Conservation (phyloP, 208 protist genomes). For the Entamoeba invadens region DNA sequence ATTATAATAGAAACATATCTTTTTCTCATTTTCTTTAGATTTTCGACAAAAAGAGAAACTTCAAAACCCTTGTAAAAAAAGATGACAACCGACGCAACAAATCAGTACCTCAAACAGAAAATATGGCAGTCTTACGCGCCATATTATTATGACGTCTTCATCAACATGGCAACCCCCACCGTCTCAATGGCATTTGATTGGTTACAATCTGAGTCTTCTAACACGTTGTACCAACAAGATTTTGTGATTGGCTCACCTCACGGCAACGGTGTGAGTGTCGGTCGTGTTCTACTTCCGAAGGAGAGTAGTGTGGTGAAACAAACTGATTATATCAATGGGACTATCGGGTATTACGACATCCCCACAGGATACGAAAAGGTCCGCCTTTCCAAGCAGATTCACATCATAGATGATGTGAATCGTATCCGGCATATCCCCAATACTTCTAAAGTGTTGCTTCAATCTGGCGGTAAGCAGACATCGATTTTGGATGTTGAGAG, state of each 20-base stretch:
- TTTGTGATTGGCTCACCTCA: neutral
- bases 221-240: neutral
- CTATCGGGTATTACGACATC: neutral
- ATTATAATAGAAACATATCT: too few species aligned
- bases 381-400: neutral
- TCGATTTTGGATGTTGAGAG: neutral
- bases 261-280: neutral
- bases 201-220: neutral
- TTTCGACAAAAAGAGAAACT: too few species aligned
- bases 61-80: too few species aligned
- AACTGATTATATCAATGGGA: neutral
- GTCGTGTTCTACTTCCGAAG: neutral
- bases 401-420: neutral
- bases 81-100: neutral
- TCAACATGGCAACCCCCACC: neutral
- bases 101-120: neutral
- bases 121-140: neutral
- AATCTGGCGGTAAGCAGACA: neutral
- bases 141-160: neutral
- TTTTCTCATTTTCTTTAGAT: too few species aligned
- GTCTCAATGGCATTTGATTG: neutral
- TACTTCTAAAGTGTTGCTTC: neutral
- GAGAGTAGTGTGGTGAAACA: neutral
- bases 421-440: neutral
- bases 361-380: neutral